These are phyloP conservation scores for Phialemonium atrogriseum DNA, from an alignment of 2,329 filamentous ascomycete species.

Conservation along the genomic window DNA sequence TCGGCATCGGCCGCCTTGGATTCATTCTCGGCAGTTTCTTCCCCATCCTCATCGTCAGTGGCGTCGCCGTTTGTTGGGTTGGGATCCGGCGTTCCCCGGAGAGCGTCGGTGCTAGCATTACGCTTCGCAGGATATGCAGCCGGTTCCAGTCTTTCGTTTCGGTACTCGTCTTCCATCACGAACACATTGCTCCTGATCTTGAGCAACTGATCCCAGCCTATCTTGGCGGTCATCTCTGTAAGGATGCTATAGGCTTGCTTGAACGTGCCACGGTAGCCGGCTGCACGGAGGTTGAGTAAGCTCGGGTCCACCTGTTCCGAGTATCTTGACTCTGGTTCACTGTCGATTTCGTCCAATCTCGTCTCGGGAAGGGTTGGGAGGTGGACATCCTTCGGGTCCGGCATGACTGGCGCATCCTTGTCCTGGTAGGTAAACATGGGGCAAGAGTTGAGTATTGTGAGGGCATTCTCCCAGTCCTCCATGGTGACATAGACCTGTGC, in stretches of 20 bases:
- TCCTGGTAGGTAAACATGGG: constrained; percentile 99
- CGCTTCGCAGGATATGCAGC: constrained; percentile 44
- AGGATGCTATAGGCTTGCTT: constrained; percentile 88
- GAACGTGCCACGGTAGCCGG: constrained; percentile 90
- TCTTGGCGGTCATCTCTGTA: constrained; percentile 92
- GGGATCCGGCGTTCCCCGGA: constrained; percentile 61
- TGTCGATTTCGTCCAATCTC: constrained; percentile 91
- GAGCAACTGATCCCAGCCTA: constrained; percentile 94
- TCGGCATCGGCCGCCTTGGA: constrained; percentile 18
- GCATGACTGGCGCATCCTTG: constrained; percentile 91
- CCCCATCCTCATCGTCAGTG: constrained; percentile 24
- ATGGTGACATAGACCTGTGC: constrained; percentile 89
- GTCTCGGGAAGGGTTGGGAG: constrained; percentile 84
- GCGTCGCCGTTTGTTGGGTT: constrained; percentile 37
- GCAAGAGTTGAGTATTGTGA: constrained; percentile 94
- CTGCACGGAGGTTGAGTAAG: constrained; percentile 75
- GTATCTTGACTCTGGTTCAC: constrained; percentile 73
- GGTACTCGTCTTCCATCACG: constrained; percentile 98
- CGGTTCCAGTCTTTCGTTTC: constrained; percentile 69
- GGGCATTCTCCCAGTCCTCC: constrained; percentile 93
- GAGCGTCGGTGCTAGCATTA: constrained; percentile 70
- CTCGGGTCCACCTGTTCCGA: constrained; percentile 83
- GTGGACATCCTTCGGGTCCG: constrained; percentile 79
- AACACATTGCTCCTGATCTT: constrained; percentile 96
- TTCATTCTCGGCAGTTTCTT: constrained; percentile 14